Base-by-base conservation (phyloP, 805 yeast genomes). In the Candida nemodendra region DNA sequence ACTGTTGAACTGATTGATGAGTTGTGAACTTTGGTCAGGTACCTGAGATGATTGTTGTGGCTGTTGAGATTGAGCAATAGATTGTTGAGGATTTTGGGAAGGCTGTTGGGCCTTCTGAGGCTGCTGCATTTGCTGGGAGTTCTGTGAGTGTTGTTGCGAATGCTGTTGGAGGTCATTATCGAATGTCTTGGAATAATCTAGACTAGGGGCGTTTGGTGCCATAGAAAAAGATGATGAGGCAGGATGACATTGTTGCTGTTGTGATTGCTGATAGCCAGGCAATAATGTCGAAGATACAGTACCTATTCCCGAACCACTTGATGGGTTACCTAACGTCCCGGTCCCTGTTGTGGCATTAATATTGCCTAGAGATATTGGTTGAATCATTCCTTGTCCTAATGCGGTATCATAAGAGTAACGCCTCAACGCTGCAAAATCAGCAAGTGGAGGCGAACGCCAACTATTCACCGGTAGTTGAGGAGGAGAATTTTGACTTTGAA, bases 371-470 rank as follows among this genome's bases (percentile, higher is more conserved):
- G 47, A 33, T 2, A 30, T 28, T 2, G 40, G 42, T 9, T 37
- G 36, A 25, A 40, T 22, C 32, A 43, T 36, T 7, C 43, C 39
- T 3, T 46, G 14, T 11, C 47, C 47, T 12, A 42, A 32, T 6
- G 51, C 41, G 4, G 52, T 41, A 35, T 54, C 58, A 36, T 51
- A 48, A 5, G 61, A 54, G 26, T 53, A 53, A 12, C 58, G 33
- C 41, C 59, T 48, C 19, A 50, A 35, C 5, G 57, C 47, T 3
- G 48, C 41, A 22, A 44, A 44, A 18, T 52, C 57, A 5, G 55
- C 50, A n/a, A 38, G 22, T 5, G 61, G 57, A 9, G 54, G 55
- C 4, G 59, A 47, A 16, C 41, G 45, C 57, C 57, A 51, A 16
- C 40, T 35, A 16, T 38, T 30, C 16, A 36, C 24, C 14, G 45